Conservation (phyloP, 1,284 basidiomycete species). For the Pseudozyma pruni region DNA sequence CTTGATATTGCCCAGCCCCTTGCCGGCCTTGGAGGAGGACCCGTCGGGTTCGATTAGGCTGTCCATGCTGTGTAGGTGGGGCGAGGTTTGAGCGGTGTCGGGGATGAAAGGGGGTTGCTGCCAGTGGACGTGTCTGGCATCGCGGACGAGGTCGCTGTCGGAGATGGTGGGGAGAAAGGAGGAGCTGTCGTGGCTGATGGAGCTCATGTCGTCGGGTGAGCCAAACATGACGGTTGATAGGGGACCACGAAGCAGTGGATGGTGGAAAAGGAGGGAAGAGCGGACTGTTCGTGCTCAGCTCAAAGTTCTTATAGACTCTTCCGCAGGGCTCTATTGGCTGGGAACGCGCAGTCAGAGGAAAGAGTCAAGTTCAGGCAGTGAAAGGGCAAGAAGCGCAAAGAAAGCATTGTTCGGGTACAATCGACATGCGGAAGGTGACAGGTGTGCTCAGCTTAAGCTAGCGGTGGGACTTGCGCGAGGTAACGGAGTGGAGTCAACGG, state of each 20-base stretch:
- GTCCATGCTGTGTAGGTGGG: conserved; percentile 15
- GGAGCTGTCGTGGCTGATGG: conserved; percentile 5
- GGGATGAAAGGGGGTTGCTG: conserved; percentile 13
- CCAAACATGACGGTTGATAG: conserved; percentile 19
- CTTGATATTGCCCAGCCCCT: conserved; percentile 15
- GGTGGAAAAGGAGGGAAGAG: neutral
- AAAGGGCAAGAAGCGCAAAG: conserved; percentile 14
- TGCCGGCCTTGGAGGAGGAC: conserved; percentile 5
- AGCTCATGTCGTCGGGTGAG: conserved; percentile 32
- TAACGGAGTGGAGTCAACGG: conserved; percentile 39
- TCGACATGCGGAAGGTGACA: conserved; percentile 4
- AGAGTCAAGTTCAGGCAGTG: too few relatives aligned
- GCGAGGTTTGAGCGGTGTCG: neutral
- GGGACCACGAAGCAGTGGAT: neutral
- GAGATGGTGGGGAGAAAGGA: conserved; percentile 13
- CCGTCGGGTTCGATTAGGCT: conserved; percentile 15
- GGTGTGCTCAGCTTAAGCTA: conserved; percentile 9
- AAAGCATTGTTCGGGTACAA: conserved; percentile 32
- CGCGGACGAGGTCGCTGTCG: conserved; percentile 33
- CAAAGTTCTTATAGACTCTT: too few relatives aligned
- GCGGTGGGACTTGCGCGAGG: conserved; percentile 6
- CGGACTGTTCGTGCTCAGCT: too few relatives aligned
- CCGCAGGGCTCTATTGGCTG: too few relatives aligned
- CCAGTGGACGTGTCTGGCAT: conserved; percentile 27
- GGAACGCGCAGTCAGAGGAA: neutral